phyloP scores from a whole-genome alignment of 371 early-diverging fungal genomes.

The Sporodiniella umbellata region DNA sequence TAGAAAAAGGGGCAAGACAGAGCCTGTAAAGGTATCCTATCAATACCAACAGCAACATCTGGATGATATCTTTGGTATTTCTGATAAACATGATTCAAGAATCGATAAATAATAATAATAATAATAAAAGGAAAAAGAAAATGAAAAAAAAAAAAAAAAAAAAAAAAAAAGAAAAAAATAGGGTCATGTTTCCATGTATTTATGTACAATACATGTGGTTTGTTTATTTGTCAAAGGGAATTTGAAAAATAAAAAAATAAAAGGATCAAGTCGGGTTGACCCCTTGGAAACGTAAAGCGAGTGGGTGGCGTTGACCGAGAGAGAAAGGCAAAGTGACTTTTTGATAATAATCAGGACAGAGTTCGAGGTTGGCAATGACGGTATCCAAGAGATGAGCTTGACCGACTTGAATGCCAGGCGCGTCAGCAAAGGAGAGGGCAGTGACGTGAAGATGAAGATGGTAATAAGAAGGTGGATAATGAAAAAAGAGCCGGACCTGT shows the following conservation, averaged over 20 bases:
- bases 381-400: slow-evolving; percentile 75
- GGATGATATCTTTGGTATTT: slow-evolving; percentile 2
- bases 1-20: slow-evolving; percentile 8
- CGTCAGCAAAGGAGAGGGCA: slow-evolving; percentile 55
- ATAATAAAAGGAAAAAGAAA: too few species aligned
- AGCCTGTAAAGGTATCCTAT: slow-evolving; percentile 12
- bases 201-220: too few species aligned
- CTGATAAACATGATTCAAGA: slow-evolving; percentile 1
- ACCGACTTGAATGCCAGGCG: slow-evolving; percentile 63
- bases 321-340: slow-evolving; percentile 33
- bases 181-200: too few species aligned
- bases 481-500: slow-evolving; percentile 72
- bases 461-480: slow-evolving; percentile 87
- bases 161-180: slow-evolving; percentile 1
- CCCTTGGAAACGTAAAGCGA: slow-evolving; percentile 4
- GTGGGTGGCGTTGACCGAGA: slow-evolving; percentile 26
- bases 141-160: slow-evolving; percentile 1
- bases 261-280: too few species aligned
- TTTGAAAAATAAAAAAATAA: too few species aligned
- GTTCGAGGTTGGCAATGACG: slow-evolving; percentile 59
- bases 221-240: too few species aligned
- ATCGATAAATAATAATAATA: too few species aligned
- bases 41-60: slow-evolving; percentile 4
- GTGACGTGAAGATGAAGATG: slow-evolving; percentile 84
- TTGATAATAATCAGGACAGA: slow-evolving; percentile 35